These are phyloP conservation scores for Lasiodiplodia hormozganensis DNA, from an alignment of 2,329 filamentous ascomycete species.

Conservation along the genomic window DNA sequence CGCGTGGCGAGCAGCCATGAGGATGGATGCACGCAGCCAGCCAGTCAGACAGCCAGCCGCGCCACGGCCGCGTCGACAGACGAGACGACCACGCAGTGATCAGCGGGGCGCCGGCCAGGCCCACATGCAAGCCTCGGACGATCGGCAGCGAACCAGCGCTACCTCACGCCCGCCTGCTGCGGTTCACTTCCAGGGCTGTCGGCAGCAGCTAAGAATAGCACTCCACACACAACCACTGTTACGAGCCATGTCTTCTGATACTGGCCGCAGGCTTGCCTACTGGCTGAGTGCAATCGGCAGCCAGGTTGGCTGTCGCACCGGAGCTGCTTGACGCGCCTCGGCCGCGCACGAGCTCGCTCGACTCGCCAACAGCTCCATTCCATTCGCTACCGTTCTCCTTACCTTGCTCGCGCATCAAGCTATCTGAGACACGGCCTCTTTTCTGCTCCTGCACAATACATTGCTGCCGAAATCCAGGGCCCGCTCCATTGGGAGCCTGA, in stretches of 20 bases:
- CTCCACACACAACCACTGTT: neutral
- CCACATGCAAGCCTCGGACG: constrained; percentile 25
- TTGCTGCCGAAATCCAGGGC: constrained; percentile 10
- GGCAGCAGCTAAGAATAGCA: constrained; percentile 8
- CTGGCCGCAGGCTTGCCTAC: neutral
- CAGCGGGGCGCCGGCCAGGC: constrained; percentile 17
- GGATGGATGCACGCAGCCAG: neutral
- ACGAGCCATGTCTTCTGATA: neutral
- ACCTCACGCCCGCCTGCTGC: neutral
- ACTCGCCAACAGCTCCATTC: neutral
- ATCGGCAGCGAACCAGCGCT: constrained; percentile 13
- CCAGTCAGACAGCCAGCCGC: neutral
- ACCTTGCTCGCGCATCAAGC: neutral
- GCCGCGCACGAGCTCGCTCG: neutral
- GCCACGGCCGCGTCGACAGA: constrained; percentile 22
- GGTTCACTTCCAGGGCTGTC: neutral
- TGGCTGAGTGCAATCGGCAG: neutral
- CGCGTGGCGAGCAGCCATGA: constrained; percentile 6
- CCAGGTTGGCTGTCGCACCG: neutral
- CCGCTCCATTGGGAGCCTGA: constrained; percentile 1
- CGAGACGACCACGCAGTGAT: constrained; percentile 21
- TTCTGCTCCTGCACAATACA: neutral
- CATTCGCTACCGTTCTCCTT: constrained; percentile 9
- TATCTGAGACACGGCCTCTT: constrained; percentile 15
- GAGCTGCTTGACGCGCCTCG: neutral